Conservation (phyloP, 2,329 filamentous ascomycete species). For the Cercospora sp. region DNA sequence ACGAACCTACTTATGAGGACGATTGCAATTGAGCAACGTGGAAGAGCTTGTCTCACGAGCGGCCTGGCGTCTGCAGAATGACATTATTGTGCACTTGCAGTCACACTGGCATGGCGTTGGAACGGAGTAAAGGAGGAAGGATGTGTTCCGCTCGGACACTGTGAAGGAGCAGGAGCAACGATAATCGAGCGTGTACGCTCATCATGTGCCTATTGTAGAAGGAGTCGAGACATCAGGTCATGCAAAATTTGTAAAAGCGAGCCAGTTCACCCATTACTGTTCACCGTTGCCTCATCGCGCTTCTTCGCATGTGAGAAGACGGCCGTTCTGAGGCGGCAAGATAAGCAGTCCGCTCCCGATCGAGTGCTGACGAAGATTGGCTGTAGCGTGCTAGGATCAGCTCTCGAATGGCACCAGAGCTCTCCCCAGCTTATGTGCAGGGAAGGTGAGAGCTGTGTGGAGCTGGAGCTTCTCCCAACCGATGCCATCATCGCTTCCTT, state of each 20-base stretch:
- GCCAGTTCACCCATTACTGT: background rate
- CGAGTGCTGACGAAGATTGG: background rate
- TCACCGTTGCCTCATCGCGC: background rate
- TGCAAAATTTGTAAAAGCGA: slow-evolving; percentile 10
- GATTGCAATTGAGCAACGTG: background rate
- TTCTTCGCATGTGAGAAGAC: too few species aligned
- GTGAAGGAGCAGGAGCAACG: background rate
- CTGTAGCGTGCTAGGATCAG: background rate
- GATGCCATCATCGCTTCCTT: slow-evolving; percentile 1
- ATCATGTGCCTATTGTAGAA: slow-evolving; percentile 12
- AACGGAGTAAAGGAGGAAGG: background rate
- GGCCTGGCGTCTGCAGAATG: background rate
- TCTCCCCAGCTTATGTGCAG: background rate
- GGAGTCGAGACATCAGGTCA: slow-evolving; percentile 7
- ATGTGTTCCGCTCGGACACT: background rate
- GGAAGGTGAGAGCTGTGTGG: background rate
- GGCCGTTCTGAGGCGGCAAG: background rate
- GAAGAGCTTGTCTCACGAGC: background rate
- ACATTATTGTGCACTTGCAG: slow-evolving; percentile 4
- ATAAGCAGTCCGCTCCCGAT: background rate
- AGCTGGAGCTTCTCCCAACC: background rate
- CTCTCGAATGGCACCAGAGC: background rate
- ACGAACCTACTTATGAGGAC: background rate
- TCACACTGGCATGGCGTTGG: slow-evolving; percentile 10
- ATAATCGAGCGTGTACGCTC: slow-evolving; percentile 3